These are phyloP conservation scores for Pyrenochaeta sp. DNA, from an alignment of 2,329 filamentous ascomycete species.

Conservation along the genomic window DNA sequence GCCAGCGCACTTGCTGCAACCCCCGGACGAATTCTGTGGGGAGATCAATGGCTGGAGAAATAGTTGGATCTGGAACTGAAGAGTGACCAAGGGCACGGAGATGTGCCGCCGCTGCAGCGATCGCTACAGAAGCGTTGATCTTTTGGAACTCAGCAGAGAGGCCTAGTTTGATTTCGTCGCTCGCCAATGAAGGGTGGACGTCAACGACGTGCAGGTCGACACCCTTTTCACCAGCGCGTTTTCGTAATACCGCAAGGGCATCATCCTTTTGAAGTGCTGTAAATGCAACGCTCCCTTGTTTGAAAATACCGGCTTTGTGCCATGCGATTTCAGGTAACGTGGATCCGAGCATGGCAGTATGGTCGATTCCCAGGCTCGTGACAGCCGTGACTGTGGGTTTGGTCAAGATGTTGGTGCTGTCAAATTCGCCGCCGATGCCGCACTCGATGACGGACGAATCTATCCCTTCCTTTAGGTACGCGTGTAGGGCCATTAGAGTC, in stretches of 20 bases:
- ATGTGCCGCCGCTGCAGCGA: conserved; percentile 67
- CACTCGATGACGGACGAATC: conserved; percentile 86
- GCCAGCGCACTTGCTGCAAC: conserved; percentile 70
- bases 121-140: conserved; percentile 67
- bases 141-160: conserved; percentile 69
- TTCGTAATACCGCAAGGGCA: conserved; percentile 63
- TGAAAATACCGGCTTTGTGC: conserved; percentile 92
- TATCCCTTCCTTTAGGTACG: conserved; percentile 79
- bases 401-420: conserved; percentile 85
- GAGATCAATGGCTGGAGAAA: conserved; percentile 52
- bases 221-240: conserved; percentile 61
- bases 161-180: conserved; percentile 60
- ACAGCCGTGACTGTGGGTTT: conserved; percentile 76
- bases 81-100: conserved; percentile 55
- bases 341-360: conserved; percentile 78
- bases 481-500: conserved; percentile 86
- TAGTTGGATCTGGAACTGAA: conserved; percentile 47
- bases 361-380: conserved; percentile 84
- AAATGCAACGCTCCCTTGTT: conserved; percentile 68
- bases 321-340: conserved; percentile 85
- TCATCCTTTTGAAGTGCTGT: conserved; percentile 65
- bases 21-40: conserved; percentile 70
- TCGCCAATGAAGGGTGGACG: conserved; percentile 56
- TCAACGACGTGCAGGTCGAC: conserved; percentile 57
- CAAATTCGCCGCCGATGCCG: conserved; percentile 92